Base-by-base conservation (phyloP, 441 rosid species). In the Croton laevigatus region DNA sequence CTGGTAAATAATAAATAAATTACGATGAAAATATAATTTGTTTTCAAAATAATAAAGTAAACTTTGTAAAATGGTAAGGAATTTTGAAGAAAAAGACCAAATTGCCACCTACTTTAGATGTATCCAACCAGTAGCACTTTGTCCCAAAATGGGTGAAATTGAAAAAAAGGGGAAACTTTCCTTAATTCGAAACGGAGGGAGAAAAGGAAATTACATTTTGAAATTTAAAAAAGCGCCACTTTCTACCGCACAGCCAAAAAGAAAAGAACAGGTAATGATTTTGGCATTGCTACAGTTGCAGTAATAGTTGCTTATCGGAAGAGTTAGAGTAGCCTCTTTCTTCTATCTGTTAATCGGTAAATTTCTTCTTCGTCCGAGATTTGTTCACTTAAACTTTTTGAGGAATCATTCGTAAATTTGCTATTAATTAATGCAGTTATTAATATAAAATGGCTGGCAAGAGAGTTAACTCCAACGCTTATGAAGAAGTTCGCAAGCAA, bases 401-500 rank as follows among this genome's bases (percentile, higher is more conserved):
- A 40, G 6, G 44, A 4, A 40, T 6, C 7, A 40, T 4, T 40
- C 10, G 44, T 40, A 40, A 40, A 8, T n/a, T 38, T 1, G 42
- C 42, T 0, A 38, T 38, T 38, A 38, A 38, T 38, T 38, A 38
- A 8, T 3, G 5, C 17, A 13, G 53, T 48, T 53, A 19, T 9
- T 20, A 7, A 13, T 19, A 3, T 11, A 38, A 63, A 38, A 71
- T 71, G 75, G 58, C 16, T 10, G 22, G 22, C 7, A 45, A 65
- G n/a, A 19, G 58, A 59, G 71, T 3, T 10, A 22, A 23, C 67
- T 42, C 59, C 68, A 86, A 79, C 75, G 72, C 83, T 0, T 84
- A 84, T 32, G 92, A 88, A 45, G 86, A 82, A 38, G 78, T 78
- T 75, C 85, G 90, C 53, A 83, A 81, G 69, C 76, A 73, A 53